Evolutionary conservation across 1,284 basidiomycete genomes (phyloP), one percentile per base, ranked within the genome.

Genomic region (Sporisorium reilianum): DNA sequence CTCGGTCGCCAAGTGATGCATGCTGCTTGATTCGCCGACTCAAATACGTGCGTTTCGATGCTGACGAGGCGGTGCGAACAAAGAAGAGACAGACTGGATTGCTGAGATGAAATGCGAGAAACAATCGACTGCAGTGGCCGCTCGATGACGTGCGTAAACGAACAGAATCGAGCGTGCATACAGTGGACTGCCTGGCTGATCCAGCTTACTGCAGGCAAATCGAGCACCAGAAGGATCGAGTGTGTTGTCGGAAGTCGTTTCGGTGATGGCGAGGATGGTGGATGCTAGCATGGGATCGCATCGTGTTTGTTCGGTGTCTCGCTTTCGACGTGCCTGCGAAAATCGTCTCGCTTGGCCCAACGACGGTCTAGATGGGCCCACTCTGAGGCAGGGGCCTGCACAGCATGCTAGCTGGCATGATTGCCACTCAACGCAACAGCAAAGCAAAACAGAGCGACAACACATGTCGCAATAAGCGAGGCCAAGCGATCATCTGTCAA

Each of bases 381-480:
- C 28, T 48, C 20, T 18, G 45, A n/a, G 26, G 45, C 28, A 9
- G n/a, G n/a, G n/a, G n/a, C n/a, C n/a, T n/a, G n/a, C n/a, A n/a
- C n/a, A 2, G 30, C 45, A 48, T 20, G 28, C 28, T 28, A 25
- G 5, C 18, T 45, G 20, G 26, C 45, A 46, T 46, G 45, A 30
- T 20, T n/a, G 45, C 26, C 45, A 28, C n/a, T 46, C 25, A 9
- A 26, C 8, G 23, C 14, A 45, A 18, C 26, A 20, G n/a, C n/a
- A 41, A 20, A n/a, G 38, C 38, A 18, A n/a, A n/a, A 10, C n/a
- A 20, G 38, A n/a, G 26, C 25, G 25, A 45, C 18, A 48, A 48
- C 26, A 41, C 51, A 42, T 32, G 40, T 42, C 12, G n/a, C 51
- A 26, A 18, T 25, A 53, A 20, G 51, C 51, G 51, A 52, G 51